Conservation (phyloP, 169 alveolate species). For the Plasmodium chabaudi region DNA sequence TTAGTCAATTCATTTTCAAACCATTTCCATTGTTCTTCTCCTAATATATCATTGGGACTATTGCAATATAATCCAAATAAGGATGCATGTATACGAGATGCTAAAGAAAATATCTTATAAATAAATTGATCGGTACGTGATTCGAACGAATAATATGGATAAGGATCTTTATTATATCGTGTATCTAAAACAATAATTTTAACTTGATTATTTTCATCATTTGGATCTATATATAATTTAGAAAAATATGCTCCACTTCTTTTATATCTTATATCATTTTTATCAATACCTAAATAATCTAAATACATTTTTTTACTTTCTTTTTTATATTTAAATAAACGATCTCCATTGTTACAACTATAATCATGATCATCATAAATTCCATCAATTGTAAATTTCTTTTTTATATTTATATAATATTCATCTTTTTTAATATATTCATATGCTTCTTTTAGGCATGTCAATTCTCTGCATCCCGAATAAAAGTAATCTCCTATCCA, state of each 20-base stretch:
- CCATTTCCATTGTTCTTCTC: constrained; percentile 93
- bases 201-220: constrained; percentile 83
- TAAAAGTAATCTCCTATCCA: constrained; percentile 88
- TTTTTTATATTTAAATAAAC: constrained; percentile 77
- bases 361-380: constrained; percentile 91
- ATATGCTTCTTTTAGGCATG: constrained; percentile 79
- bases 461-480: constrained; percentile 79
- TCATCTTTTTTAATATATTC: constrained; percentile 67
- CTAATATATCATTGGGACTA: constrained; percentile 90
- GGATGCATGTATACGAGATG: constrained; percentile 64
- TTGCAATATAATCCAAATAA: constrained; percentile 82
- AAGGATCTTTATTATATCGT: constrained; percentile 86
- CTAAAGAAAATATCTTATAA: constrained; percentile 23
- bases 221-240: constrained; percentile 82
- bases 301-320: constrained; percentile 78
- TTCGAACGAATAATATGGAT: constrained; percentile 79
- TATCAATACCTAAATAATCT: constrained; percentile 86
- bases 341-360: constrained; percentile 87
- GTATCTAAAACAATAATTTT: constrained; percentile 86
- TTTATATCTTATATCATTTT: constrained; percentile 85
- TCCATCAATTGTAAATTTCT: constrained; percentile 83
- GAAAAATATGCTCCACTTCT: constrained; percentile 88
- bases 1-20: constrained; percentile 88
- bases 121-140: constrained; percentile 54
- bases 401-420: constrained; percentile 71